These are phyloP conservation scores for Pseudozyma thailandica DNA, from an alignment of 1,284 basidiomycete species.

Conservation along the genomic window DNA sequence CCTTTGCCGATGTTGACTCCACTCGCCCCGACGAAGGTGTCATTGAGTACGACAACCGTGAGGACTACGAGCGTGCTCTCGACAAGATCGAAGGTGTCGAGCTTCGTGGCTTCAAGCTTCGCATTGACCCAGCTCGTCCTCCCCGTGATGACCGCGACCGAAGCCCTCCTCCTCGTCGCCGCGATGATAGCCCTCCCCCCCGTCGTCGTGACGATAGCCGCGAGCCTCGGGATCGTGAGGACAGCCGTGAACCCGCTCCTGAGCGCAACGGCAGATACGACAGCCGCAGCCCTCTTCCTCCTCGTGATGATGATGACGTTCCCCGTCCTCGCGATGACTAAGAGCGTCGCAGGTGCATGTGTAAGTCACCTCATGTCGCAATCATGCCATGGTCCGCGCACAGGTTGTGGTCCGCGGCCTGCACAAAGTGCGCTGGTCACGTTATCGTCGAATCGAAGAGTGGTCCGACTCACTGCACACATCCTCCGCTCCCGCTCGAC, in stretches of 20 bases:
- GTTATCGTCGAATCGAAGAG: too few relatives aligned
- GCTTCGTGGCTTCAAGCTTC: conserved; percentile 63
- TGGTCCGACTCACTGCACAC: too few relatives aligned
- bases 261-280: conserved; percentile 50
- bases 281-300: conserved; percentile 55
- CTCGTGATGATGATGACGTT: conserved; percentile 54
- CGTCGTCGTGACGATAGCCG: conserved; percentile 44
- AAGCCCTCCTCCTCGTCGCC: conserved; percentile 52
- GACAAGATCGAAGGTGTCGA: conserved; percentile 66
- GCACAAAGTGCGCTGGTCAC: too few relatives aligned
- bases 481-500: too few relatives aligned
- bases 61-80: conserved; percentile 65
- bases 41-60: conserved; percentile 66
- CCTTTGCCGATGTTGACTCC: conserved; percentile 64
- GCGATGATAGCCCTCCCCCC: conserved; percentile 48
- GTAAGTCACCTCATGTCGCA: background rate
- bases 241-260: conserved; percentile 53
- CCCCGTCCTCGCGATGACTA: conserved; percentile 44
- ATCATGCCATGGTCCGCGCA: too few relatives aligned
- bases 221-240: conserved; percentile 37
- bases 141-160: conserved; percentile 53
- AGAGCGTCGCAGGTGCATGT: background rate
- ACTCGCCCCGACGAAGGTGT: conserved; percentile 64
- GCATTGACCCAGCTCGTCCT: conserved; percentile 60
- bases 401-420: too few relatives aligned